Evolutionary conservation across 78 protist genomes (phyloP).

Genomic region (Protostelium mycophagum): DNA sequence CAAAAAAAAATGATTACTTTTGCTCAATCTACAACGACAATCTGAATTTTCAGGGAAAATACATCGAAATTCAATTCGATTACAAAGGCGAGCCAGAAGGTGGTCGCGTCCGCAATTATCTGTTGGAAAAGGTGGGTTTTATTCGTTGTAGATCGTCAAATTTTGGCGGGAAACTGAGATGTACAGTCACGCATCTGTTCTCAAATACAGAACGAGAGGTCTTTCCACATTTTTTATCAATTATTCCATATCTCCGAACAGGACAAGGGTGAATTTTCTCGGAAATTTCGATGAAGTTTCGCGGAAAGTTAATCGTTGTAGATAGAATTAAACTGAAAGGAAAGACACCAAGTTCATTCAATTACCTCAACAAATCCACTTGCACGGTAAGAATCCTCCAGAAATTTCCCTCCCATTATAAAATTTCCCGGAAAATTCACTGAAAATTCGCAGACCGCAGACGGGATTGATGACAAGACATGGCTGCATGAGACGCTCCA

Average conservation of each 20-base stretch:
- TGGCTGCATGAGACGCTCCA: slow-evolving; percentile 1
- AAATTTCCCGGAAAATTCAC: neutral
- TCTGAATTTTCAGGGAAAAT: slow-evolving; percentile 43
- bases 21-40: neutral
- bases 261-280: neutral
- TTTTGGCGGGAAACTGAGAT: too few species aligned
- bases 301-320: neutral
- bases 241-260: slow-evolving; percentile 17
- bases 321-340: neutral
- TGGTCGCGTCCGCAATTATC: slow-evolving; percentile 71
- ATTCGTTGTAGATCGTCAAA: neutral
- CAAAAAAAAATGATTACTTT: too few species aligned
- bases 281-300: neutral
- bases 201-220: slow-evolving; percentile 83
- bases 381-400: slow-evolving; percentile 9
- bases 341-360: slow-evolving; percentile 30
- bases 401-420: neutral
- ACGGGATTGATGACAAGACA: slow-evolving; percentile 8
- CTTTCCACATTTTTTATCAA: slow-evolving; percentile 89
- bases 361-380: slow-evolving; percentile 40
- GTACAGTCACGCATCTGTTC: slow-evolving; percentile 71
- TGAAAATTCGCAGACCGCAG: neutral
- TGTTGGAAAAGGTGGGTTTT: slow-evolving; percentile 52
- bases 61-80: slow-evolving; percentile 60
- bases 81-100: slow-evolving; percentile 74